Conservation (phyloP, 1,139 yeast genomes). For the Candida freyschussii region DNA sequence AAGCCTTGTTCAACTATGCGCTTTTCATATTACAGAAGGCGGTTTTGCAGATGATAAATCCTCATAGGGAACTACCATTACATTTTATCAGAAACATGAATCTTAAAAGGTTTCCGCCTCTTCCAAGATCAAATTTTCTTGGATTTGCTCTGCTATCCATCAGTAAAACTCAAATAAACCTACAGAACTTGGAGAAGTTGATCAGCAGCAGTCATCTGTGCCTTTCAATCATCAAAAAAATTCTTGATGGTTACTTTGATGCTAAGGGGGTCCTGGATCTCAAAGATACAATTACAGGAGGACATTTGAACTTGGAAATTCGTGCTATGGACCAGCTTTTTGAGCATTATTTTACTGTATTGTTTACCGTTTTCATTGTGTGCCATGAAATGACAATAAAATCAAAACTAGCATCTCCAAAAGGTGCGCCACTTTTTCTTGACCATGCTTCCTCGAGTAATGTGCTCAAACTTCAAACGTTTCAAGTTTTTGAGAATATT, state of each 20-base stretch:
- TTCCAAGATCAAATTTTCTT: conserved; percentile 23
- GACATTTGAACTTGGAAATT: conserved; percentile 24
- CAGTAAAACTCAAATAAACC: conserved; percentile 12
- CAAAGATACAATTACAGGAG: conserved; percentile 7
- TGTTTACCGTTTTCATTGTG: conserved; percentile 29
- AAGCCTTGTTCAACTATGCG: conserved; percentile 19
- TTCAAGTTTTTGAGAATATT: conserved; percentile 24
- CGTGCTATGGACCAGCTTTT: conserved; percentile 28
- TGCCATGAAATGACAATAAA: conserved; percentile 26
- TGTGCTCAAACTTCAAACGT: conserved; percentile 17
- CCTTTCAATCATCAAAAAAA: conserved; percentile 9
- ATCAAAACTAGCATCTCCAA: conserved; percentile 8
- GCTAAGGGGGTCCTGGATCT: conserved; percentile 6
- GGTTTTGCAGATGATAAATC: conserved; percentile 13
- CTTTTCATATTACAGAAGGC: conserved; percentile 14
- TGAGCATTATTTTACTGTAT: conserved; percentile 29
- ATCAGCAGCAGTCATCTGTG: conserved; percentile 11
- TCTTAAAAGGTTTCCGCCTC: conserved; percentile 20
- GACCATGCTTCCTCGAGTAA: conserved; percentile 19
- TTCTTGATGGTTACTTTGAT: conserved; percentile 5
- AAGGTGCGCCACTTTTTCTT: conserved; percentile 10
- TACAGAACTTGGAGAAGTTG: conserved; percentile 15
- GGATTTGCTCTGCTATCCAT: conserved; percentile 9
- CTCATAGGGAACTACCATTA: conserved; percentile 11
- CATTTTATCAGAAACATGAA: conserved; percentile 10